phyloP scores from a whole-genome alignment of 495 filamentous ascomycete species.

The Hyaloscypha finlandica region DNA sequence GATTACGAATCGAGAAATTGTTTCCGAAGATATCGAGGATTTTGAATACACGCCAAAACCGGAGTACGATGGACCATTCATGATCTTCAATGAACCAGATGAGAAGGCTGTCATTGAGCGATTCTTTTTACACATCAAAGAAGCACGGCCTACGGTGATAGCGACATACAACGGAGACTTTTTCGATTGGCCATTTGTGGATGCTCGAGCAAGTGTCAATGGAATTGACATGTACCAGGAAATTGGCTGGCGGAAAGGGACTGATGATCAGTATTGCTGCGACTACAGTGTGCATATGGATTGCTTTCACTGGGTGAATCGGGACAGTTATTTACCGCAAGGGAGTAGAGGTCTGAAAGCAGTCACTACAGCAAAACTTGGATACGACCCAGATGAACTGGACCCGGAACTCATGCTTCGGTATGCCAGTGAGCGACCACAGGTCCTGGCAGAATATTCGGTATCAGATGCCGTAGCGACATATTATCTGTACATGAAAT shows the following conservation, averaged over 20 bases:
- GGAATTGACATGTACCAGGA: conserved; percentile 99
- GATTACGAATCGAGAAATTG: conserved; percentile 97
- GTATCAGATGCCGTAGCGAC: conserved; percentile 99
- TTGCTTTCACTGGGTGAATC: conserved; percentile 97
- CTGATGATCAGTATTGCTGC: conserved; percentile 93
- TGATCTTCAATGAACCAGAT: conserved; percentile 97
- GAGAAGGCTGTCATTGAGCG: conserved; percentile 85
- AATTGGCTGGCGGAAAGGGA: conserved; percentile 93
- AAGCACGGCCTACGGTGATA: conserved; percentile 92
- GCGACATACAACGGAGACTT: conserved; percentile 99
- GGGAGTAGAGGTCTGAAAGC: conserved; percentile 97
- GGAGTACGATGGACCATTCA: conserved; percentile 91
- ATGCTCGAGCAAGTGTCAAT: conserved; percentile 84
- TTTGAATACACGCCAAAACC: conserved; percentile 98
- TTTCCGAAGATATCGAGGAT: conserved; percentile 95
- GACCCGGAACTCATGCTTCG: conserved; percentile 98
- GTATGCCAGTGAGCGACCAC: conserved; percentile 88
- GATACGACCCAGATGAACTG: conserved; percentile 97
- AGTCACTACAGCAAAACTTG: conserved; percentile 95
- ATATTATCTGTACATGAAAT: conserved; percentile 99
- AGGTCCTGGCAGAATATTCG: conserved; percentile 95
- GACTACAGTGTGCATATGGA: conserved; percentile 98
- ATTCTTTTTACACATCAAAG: conserved; percentile 95
- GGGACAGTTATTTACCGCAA: conserved; percentile 97
- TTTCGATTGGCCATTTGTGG: conserved; percentile 99